A percentile compares a stretch with the other conserved stretches of the same genome.
Evolutionary conservation across 2,329 filamentous ascomycete genomes (phyloP).

Genomic region (Fusarium sp.): DNA sequence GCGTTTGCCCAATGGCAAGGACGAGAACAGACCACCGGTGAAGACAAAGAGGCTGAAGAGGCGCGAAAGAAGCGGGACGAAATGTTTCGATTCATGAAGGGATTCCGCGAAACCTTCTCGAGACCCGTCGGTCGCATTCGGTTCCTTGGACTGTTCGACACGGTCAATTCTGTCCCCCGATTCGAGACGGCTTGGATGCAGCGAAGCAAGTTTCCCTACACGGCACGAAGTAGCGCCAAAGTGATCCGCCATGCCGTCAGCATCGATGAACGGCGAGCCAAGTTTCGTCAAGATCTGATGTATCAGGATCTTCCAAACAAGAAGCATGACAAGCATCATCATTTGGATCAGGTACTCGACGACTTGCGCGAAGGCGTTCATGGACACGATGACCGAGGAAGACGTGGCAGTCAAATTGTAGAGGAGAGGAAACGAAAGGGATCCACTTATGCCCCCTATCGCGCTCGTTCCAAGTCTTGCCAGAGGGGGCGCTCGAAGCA

Average conservation of each 20-base stretch:
- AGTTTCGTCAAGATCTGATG: constrained; percentile 78
- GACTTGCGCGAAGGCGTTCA: constrained; percentile 31
- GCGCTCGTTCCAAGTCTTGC: constrained; percentile 54
- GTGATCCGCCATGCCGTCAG: constrained; percentile 77
- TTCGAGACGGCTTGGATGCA: constrained; percentile 85
- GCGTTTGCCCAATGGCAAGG: constrained; percentile 81
- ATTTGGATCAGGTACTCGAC: constrained; percentile 41
- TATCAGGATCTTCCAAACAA: constrained; percentile 57
- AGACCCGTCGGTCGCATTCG: constrained; percentile 78
- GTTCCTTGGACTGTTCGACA: constrained; percentile 85
- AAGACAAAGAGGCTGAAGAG: constrained; percentile 56
- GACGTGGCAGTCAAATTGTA: constrained; percentile 23
- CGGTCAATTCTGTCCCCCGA: constrained; percentile 81
- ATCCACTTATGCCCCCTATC: constrained; percentile 55
- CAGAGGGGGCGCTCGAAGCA: constrained; percentile 40
- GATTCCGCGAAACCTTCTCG: constrained; percentile 84
- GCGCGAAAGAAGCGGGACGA: constrained; percentile 58
- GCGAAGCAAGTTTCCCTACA: constrained; percentile 80
- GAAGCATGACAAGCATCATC: constrained; percentile 34
- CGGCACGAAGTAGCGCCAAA: constrained; percentile 66
- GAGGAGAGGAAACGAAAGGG: constrained; percentile 14
- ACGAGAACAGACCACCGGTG: constrained; percentile 60
- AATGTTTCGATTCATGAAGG: constrained; percentile 81
- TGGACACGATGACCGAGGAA: constrained; percentile 30
- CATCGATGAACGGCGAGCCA: constrained; percentile 78